Base-by-base conservation (phyloP, 805 yeast genomes). In the Kregervanrija pseudodelftensis region DNA sequence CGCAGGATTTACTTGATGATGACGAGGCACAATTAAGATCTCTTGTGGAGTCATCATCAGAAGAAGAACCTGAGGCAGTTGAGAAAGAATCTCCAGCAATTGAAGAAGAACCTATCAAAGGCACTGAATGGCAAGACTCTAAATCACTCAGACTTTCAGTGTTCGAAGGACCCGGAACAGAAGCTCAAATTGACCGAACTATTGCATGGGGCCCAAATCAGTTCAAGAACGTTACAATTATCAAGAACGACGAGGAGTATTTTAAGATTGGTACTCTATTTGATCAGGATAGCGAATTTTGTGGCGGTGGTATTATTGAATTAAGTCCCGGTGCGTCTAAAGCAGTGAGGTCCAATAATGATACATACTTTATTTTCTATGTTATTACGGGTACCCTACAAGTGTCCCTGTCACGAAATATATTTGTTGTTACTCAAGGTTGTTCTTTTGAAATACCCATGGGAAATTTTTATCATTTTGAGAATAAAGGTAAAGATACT, bases 401-500 rank as follows among this genome's bases (percentile, higher is more conserved):
- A 54, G 90, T 85, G 2, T 75, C 79, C 1, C 51, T 89, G 4
- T 74, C 77, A 14, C 77, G 76, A 5, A 72, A 70, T 15, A 70
- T 67, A 16, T 85, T 89, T 58, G 64, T 79, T 4, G 83, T 81
- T 7, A 71, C 76, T 1, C 67, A 72, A 44, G 95, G 95, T 1
- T 83, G 95, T 43, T 76, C 91, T 4, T 82, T 89, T 55, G 85
- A 84, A 55, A 73, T 90, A 5, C 96, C 96, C 1, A 76, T 83
- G 66, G 83, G 82, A 5, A 85, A 85, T 57, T 71, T 73, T 37
- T 88, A 86, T 61, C 77, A 83, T 13, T 73, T 89, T 50, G 72
- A 71, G 39, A 86, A 86, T 57, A 71, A 69, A 36, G 84, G 89
- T 0, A 65, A 69, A 31, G 68, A 65, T 13, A 71, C 70, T 32